Percentiles rank a stretch among this genome's conserved stretches.
These are phyloP conservation scores for Lophiostoma macrostomum DNA, from an alignment of 495 filamentous ascomycete species.

Conservation along the genomic window DNA sequence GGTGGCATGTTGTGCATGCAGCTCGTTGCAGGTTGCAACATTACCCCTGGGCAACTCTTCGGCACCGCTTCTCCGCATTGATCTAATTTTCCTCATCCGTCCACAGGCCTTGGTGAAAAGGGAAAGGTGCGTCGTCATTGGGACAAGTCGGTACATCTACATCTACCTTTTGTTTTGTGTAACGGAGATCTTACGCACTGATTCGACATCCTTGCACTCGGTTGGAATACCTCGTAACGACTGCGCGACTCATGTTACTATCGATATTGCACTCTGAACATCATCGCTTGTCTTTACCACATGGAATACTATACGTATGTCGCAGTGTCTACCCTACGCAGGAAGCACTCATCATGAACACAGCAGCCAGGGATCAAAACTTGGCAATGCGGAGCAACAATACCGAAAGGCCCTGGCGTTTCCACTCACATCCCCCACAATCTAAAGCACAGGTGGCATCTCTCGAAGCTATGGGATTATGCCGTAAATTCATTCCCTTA, in stretches of 20 bases:
- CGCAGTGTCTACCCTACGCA: neutral
- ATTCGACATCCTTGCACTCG: neutral
- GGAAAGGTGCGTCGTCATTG: neutral
- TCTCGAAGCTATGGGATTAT: conserved; percentile 23
- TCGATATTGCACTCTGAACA: neutral
- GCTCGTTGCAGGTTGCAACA: conserved; percentile 24
- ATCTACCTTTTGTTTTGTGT: neutral
- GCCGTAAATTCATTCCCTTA: conserved; percentile 22
- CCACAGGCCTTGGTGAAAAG: neutral
- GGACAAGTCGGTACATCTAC: neutral
- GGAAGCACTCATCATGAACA: neutral
- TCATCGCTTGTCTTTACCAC: neutral
- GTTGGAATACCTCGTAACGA: neutral
- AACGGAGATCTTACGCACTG: conserved; percentile 6
- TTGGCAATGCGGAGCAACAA: conserved; percentile 18
- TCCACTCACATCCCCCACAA: conserved; percentile 24
- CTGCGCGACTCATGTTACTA: neutral
- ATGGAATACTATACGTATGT: neutral
- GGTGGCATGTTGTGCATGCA: conserved; percentile 28
- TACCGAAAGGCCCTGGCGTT: conserved; percentile 21
- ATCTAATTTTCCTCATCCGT: neutral
- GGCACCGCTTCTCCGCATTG: conserved; percentile 21
- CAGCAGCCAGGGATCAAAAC: conserved; percentile 1
- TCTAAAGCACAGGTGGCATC: conserved; percentile 14
- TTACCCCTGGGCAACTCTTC: conserved; percentile 9